These are phyloP conservation scores for Fragaria nilgerrensis DNA, from an alignment of 306 rosid genomes.

Conservation along the genomic window DNA sequence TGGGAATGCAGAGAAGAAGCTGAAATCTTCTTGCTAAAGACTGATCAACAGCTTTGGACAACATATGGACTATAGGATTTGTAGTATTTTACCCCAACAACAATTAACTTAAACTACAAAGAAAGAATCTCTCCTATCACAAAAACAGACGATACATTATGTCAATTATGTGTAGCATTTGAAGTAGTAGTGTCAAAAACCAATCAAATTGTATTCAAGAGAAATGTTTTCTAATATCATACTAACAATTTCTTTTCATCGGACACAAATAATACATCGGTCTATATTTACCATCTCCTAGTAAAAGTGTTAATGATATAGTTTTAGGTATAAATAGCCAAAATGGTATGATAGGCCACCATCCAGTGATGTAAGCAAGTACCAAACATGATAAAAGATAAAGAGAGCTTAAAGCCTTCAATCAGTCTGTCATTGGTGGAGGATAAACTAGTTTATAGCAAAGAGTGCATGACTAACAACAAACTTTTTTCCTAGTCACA, in stretches of 20 bases:
- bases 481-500: neutral
- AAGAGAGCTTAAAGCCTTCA: neutral
- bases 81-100: neutral
- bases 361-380: neutral
- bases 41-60: neutral
- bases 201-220: too few relatives aligned
- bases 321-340: too few relatives aligned
- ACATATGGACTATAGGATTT: neutral
- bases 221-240: too few relatives aligned
- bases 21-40: conserved; percentile 8
- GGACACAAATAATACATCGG: too few relatives aligned
- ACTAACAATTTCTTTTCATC: too few relatives aligned
- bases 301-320: too few relatives aligned
- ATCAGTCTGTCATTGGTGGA: neutral
- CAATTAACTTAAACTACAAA: neutral
- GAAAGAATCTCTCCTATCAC: neutral
- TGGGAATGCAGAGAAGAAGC: neutral
- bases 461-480: neutral
- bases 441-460: neutral
- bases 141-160: neutral
- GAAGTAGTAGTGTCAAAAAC: too few relatives aligned
- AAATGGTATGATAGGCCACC: neutral
- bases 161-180: neutral
- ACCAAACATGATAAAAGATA: neutral
- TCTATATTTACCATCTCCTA: too few relatives aligned